Conservation (phyloP, 192 early-diverging fungal species). For the Mortierella alpina region DNA sequence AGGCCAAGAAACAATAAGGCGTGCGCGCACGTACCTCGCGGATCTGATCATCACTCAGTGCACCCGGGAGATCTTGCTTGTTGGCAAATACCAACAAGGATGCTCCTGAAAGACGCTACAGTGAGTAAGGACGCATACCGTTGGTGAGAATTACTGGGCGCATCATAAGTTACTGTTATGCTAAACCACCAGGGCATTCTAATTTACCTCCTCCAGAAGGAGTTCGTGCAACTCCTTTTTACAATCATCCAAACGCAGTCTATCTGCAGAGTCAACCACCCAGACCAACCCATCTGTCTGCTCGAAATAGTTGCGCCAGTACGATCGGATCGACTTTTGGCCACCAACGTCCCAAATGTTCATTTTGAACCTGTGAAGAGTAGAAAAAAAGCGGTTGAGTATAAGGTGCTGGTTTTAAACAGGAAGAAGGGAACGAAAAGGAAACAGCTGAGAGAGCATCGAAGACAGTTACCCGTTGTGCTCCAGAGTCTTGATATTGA, state of each 20-base stretch:
- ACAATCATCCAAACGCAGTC: conserved; percentile 84
- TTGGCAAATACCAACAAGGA: conserved; percentile 96
- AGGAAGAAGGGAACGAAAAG: background rate
- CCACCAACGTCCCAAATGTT: conserved; percentile 99
- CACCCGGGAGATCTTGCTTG: conserved; percentile 95
- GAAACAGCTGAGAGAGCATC: background rate
- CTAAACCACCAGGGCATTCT: conserved; percentile 22
- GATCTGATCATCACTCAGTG: conserved; percentile 78
- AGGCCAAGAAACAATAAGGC: background rate
- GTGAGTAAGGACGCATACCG: background rate
- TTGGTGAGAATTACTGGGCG: background rate
- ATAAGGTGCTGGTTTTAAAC: background rate
- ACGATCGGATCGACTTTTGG: conserved; percentile 95
- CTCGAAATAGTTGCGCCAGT: conserved; percentile 99
- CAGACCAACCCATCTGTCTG: conserved; percentile 97
- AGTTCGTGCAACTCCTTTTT: conserved; percentile 78
- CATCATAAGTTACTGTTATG: background rate
- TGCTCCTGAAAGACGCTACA: conserved; percentile 87
- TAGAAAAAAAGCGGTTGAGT: background rate
- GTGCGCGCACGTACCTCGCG: conserved; percentile 59
- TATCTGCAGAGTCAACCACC: conserved; percentile 97
- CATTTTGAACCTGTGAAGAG: conserved; percentile 74
- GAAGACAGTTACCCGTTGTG: conserved; percentile 69
- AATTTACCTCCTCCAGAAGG: conserved; percentile 84
- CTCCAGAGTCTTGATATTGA: conserved; percentile 96